phyloP scores from a whole-genome alignment of 2,329 filamentous ascomycete species.

The Cercospora citrullina region DNA sequence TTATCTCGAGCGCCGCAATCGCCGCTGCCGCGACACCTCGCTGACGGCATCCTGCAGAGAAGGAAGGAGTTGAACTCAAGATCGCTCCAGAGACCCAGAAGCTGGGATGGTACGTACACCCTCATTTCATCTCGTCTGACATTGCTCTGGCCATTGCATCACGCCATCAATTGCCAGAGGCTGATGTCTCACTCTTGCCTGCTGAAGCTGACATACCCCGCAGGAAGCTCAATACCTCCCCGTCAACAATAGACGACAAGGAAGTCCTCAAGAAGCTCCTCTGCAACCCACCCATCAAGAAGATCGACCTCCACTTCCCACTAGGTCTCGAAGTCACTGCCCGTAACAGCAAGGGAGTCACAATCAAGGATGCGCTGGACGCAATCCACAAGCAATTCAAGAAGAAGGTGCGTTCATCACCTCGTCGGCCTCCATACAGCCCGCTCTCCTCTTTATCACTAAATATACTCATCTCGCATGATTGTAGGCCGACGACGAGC shows the following conservation, averaged over 20 bases:
- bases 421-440: background rate
- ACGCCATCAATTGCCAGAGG: background rate
- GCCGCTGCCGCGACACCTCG: background rate
- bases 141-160: background rate
- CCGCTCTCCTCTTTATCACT: background rate
- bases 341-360: slow-evolving; percentile 89
- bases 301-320: slow-evolving; percentile 90
- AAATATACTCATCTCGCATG: slow-evolving; percentile 34
- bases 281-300: slow-evolving; percentile 81
- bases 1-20: background rate
- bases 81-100: slow-evolving; percentile 82
- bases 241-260: slow-evolving; percentile 75
- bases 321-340: slow-evolving; percentile 84
- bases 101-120: slow-evolving; percentile 72
- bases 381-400: slow-evolving; percentile 96
- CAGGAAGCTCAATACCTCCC: slow-evolving; percentile 93
- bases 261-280: slow-evolving; percentile 79
- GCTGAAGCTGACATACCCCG: slow-evolving; percentile 1
- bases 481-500: slow-evolving; percentile 79
- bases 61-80: slow-evolving; percentile 67
- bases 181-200: background rate
- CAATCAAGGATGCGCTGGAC: slow-evolving; percentile 94
- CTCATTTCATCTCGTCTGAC: background rate
- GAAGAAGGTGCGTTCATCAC: slow-evolving; percentile 68
- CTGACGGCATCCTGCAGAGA: slow-evolving; percentile 56